Conservation (phyloP, 2,329 filamentous ascomycete species). For the Ophiosphaerella narmari region DNA sequence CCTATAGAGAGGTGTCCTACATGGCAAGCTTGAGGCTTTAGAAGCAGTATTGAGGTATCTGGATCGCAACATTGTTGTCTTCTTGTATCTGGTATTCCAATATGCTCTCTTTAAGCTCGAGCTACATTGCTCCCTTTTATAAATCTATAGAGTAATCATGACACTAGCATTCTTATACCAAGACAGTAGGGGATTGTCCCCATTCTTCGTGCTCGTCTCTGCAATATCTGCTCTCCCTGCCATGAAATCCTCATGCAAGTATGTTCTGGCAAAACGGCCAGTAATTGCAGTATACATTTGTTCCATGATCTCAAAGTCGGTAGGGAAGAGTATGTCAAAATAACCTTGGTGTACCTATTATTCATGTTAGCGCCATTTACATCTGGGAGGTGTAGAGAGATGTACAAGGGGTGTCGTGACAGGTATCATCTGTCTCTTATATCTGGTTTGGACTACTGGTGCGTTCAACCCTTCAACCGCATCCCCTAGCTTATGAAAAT, state of each 20-base stretch:
- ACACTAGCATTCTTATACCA: conserved; percentile 98
- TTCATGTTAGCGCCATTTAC: conserved; percentile 1
- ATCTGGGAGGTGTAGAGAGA: conserved; percentile 11
- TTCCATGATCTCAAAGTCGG: conserved; percentile 89
- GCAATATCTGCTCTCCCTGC: conserved; percentile 86
- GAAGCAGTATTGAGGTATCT: background rate
- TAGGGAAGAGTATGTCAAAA: conserved; percentile 98
- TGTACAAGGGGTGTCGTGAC: conserved; percentile 87
- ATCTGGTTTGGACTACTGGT: conserved; percentile 95
- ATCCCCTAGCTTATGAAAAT: conserved; percentile 87
- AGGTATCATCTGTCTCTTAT: conserved; percentile 81
- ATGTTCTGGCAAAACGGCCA: conserved; percentile 83
- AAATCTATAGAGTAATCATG: conserved; percentile 75
- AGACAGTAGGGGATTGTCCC: conserved; percentile 87
- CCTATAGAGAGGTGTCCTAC: background rate
- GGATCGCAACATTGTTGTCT: no score
- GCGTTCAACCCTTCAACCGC: conserved; percentile 83
- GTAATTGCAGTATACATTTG: conserved; percentile 92
- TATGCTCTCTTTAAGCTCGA: no score
- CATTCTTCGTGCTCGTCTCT: conserved; percentile 84
- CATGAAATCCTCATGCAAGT: conserved; percentile 90
- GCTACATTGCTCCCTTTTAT: no score
- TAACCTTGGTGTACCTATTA: conserved; percentile 91
- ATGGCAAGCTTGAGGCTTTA: background rate
- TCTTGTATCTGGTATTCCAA: no score